These are phyloP conservation scores for Santalum album DNA, from an alignment of 164 flowering plant species.

Conservation along the genomic window DNA sequence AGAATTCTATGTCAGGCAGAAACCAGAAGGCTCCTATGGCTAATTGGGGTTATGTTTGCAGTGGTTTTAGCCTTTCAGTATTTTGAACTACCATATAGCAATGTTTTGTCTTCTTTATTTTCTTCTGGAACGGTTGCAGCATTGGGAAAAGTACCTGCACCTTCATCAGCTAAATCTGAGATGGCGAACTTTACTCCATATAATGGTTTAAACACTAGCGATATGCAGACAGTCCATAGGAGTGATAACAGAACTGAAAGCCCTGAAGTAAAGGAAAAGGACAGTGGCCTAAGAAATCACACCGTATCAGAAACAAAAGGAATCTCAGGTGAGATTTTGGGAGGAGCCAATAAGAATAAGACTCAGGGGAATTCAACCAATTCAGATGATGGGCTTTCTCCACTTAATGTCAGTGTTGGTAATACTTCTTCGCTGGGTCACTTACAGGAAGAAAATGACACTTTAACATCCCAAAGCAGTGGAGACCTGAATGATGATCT, in stretches of 20 bases:
- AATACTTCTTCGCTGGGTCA: conserved; percentile 1
- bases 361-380: not conserved
- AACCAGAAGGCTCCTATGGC: conserved; percentile 33
- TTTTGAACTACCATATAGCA: conserved; percentile 36
- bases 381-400: conserved; percentile 6
- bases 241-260: not conserved
- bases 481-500: conserved; percentile 2
- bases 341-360: conserved; percentile 5
- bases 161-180: conserved; percentile 9
- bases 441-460: conserved; percentile 1
- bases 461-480: conserved; percentile 1
- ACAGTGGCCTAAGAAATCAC: not conserved
- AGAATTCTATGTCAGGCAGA: conserved; percentile 17
- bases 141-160: conserved; percentile 1
- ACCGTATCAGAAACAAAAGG: conserved; percentile 1
- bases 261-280: conserved; percentile 6
- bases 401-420: conserved; percentile 4
- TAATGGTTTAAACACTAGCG: conserved; percentile 12
- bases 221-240: conserved; percentile 3
- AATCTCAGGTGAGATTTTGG: conserved; percentile 9
- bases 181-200: conserved; percentile 1
- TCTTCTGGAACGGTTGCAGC: conserved; percentile 15
- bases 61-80: conserved; percentile 30
- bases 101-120: conserved; percentile 20
- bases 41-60: conserved; percentile 31